phyloP scores from a whole-genome alignment of 306 rosid species.

The Prunus padus region DNA sequence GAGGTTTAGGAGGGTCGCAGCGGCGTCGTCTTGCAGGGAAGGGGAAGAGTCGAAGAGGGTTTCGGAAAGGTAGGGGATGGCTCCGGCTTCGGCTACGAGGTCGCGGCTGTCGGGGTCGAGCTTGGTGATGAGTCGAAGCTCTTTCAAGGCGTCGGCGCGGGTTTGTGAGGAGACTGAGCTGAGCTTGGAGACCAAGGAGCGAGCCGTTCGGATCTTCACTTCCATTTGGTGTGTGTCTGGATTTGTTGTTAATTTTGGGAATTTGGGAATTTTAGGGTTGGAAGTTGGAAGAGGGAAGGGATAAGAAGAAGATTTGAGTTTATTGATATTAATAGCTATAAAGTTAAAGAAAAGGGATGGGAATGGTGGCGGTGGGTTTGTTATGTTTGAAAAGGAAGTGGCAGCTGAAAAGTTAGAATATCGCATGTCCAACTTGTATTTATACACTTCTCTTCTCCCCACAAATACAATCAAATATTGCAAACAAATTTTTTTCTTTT shows the following conservation, averaged over 20 bases:
- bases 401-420: background rate
- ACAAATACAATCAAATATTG: too few species aligned
- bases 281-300: background rate
- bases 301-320: background rate
- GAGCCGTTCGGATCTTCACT: slow-evolving; percentile 42
- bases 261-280: background rate
- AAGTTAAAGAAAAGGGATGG: background rate
- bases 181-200: slow-evolving; percentile 54
- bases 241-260: background rate
- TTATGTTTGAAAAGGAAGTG: slow-evolving; percentile 6
- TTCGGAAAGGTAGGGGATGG: slow-evolving; percentile 70
- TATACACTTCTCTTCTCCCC: too few species aligned
- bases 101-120: slow-evolving; percentile 68
- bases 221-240: slow-evolving; percentile 45
- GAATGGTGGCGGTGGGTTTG: background rate
- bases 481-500: too few species aligned
- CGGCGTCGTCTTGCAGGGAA: slow-evolving; percentile 74
- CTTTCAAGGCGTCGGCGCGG: slow-evolving; percentile 57
- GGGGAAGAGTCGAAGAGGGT: slow-evolving; percentile 61
- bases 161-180: slow-evolving; percentile 76
- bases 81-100: slow-evolving; percentile 65
- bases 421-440: background rate
- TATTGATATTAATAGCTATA: too few species aligned
- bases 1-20: slow-evolving; percentile 81
- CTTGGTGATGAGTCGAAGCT: slow-evolving; percentile 69